A percentile compares a stretch with the other conserved stretches of the same genome.
phyloP scores from a whole-genome alignment of 805 yeast species.

The Ogataea pignaliae region DNA sequence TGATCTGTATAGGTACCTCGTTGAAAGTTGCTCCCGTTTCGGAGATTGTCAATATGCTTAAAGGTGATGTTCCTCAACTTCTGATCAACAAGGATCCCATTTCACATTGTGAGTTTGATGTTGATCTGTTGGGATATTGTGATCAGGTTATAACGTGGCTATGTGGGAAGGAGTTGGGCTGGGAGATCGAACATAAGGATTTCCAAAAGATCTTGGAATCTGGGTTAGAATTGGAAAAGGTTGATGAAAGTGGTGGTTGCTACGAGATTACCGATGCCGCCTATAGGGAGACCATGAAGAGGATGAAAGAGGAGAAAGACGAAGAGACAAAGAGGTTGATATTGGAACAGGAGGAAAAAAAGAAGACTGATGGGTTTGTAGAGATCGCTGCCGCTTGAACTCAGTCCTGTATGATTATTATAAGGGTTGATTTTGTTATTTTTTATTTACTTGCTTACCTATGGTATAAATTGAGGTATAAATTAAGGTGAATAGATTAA shows the following conservation, averaged over 20 bases:
- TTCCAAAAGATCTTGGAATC: slow-evolving; percentile 34
- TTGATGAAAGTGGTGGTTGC: slow-evolving; percentile 31
- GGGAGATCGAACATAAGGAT: slow-evolving; percentile 58
- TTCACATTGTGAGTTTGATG: slow-evolving; percentile 73
- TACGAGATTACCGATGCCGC: slow-evolving; percentile 31
- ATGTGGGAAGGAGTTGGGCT: slow-evolving; percentile 44
- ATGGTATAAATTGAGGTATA: no score
- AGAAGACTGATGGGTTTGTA: no score
- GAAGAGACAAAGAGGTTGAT: no score
- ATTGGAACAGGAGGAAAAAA: no score
- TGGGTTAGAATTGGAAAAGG: slow-evolving; percentile 25
- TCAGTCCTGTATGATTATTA: no score
- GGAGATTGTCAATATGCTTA: slow-evolving; percentile 73
- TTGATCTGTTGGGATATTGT: slow-evolving; percentile 71
- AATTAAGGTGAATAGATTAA: no score
- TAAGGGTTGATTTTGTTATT: no score
- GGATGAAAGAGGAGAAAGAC: no score
- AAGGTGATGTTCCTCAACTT: slow-evolving; percentile 75
- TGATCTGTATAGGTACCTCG: slow-evolving; percentile 86
- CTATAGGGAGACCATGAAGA: slow-evolving; percentile 16
- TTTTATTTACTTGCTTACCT: no score
- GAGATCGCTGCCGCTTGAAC: no score
- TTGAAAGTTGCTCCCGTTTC: slow-evolving; percentile 90
- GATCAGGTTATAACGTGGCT: slow-evolving; percentile 76
- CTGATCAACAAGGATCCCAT: slow-evolving; percentile 75